Conservation (phyloP, 345 rosid species). For the Lumnitzera littorea region DNA sequence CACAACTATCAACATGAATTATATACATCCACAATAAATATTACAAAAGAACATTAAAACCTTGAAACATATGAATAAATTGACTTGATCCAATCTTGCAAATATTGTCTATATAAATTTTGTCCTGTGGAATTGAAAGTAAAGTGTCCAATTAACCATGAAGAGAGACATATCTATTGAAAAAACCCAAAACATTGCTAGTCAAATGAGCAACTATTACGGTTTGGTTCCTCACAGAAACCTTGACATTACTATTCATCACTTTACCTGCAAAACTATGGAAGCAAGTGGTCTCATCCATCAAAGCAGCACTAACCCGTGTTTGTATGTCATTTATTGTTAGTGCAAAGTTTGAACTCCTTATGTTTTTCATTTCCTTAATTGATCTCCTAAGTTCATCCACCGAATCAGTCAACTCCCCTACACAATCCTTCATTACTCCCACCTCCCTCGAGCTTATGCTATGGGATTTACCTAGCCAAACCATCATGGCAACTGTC, state of each 20-base stretch:
- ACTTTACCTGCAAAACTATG: conserved; percentile 22
- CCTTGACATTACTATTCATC: conserved; percentile 18
- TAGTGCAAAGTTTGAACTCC: conserved; percentile 18
- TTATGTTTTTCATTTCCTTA: conserved; percentile 12
- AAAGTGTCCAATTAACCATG: background rate
- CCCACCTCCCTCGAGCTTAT: conserved; percentile 20
- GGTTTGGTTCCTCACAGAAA: conserved; percentile 8
- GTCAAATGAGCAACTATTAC: conserved; percentile 22
- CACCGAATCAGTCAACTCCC: conserved; percentile 18
- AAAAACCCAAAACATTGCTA: conserved; percentile 26
- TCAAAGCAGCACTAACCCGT: conserved; percentile 35
- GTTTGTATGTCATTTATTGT: conserved; percentile 22
- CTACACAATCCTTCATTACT: conserved; percentile 30
- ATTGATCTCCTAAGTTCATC: conserved; percentile 17
- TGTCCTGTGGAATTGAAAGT: no score
- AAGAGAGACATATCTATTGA: conserved; percentile 18
- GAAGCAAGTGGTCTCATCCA: conserved; percentile 39
- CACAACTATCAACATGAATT: no score
- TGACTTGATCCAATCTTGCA: no score
- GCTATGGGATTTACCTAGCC: conserved; percentile 7
- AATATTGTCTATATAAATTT: no score
- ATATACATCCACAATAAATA: no score
- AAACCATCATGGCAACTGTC: conserved; percentile 13
- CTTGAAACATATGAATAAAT: no score
- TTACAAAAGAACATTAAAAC: no score